Evolutionary conservation across 352 stramenopile species (phyloP).

Genomic region (Phytophthora citricola): DNA sequence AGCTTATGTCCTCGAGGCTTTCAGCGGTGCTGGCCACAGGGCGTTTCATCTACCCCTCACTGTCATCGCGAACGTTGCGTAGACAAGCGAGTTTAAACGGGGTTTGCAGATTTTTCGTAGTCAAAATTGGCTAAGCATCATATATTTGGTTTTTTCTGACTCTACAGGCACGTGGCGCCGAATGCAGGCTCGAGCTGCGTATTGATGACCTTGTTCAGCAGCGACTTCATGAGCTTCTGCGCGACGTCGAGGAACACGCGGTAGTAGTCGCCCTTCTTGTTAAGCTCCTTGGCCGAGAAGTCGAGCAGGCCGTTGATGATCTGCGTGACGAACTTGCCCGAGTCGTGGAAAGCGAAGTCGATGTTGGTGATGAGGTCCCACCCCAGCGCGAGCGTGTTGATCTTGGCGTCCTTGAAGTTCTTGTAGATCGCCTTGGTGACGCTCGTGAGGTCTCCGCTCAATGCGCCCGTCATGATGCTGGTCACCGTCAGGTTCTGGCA

Average conservation of each 20-base stretch:
- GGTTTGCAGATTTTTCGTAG: no score
- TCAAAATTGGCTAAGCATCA: constrained; percentile 8
- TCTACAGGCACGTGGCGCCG: constrained; percentile 52
- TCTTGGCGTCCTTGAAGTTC: constrained; percentile 47
- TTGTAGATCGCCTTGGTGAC: constrained; percentile 42
- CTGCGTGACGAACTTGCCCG: constrained; percentile 43
- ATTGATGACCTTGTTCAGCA: constrained; percentile 60
- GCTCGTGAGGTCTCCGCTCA: constrained; percentile 34
- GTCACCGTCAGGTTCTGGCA: constrained; percentile 61
- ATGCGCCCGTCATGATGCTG: constrained; percentile 46
- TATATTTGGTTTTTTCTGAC: constrained; percentile 8
- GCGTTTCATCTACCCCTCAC: no score
- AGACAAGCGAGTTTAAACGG: no score
- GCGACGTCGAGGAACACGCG: constrained; percentile 43
- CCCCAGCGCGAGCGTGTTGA: constrained; percentile 39
- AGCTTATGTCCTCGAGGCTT: no score
- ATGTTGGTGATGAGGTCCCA: constrained; percentile 55
- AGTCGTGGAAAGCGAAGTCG: constrained; percentile 52
- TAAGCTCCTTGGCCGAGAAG: constrained; percentile 54
- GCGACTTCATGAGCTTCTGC: constrained; percentile 50
- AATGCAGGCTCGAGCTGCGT: constrained; percentile 55
- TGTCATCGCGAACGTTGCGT: no score
- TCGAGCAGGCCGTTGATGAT: constrained; percentile 56
- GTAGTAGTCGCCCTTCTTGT: constrained; percentile 73
- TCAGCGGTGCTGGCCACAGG: no score